A percentile compares a stretch with the other conserved stretches of the same genome.
phyloP scores from a whole-genome alignment of 257 asterid genomes.

The Jasminum sambac region DNA sequence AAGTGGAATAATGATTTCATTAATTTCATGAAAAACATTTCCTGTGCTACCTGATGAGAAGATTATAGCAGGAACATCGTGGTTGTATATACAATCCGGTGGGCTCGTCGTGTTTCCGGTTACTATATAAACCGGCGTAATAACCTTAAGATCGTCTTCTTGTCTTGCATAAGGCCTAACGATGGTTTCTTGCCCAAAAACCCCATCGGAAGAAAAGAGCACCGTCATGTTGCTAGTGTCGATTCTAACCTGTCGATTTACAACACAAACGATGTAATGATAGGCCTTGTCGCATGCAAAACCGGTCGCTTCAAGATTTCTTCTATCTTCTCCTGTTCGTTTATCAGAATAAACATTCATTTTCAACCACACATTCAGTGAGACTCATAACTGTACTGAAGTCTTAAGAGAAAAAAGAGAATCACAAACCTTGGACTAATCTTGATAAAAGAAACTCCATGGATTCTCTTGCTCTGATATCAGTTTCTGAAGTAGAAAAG shows the following conservation, averaged over 20 bases:
- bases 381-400: neutral
- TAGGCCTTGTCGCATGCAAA: conserved; percentile 46
- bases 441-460: conserved; percentile 33
- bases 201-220: conserved; percentile 30
- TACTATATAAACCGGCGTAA: conserved; percentile 40
- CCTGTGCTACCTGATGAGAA: conserved; percentile 89
- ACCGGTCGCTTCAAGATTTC: conserved; percentile 40
- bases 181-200: neutral
- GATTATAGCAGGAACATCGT: conserved; percentile 68
- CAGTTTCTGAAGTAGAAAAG: conserved; percentile 28
- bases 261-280: conserved; percentile 48
- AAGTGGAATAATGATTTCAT: conserved; percentile 78
- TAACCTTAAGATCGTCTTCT: conserved; percentile 31
- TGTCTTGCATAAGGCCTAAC: conserved; percentile 64
- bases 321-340: conserved; percentile 50
- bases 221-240: conserved; percentile 43
- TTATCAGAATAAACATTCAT: neutral
- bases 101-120: conserved; percentile 28
- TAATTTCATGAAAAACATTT: conserved; percentile 82
- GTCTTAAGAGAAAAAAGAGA: neutral
- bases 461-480: conserved; percentile 22
- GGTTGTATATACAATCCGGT: conserved; percentile 40
- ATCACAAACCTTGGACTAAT: conserved; percentile 43
- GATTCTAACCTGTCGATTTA: conserved; percentile 35
- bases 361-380: too few species aligned